phyloP scores from a whole-genome alignment of 208 protist species.

The Leishmania martiniquensis region DNA sequence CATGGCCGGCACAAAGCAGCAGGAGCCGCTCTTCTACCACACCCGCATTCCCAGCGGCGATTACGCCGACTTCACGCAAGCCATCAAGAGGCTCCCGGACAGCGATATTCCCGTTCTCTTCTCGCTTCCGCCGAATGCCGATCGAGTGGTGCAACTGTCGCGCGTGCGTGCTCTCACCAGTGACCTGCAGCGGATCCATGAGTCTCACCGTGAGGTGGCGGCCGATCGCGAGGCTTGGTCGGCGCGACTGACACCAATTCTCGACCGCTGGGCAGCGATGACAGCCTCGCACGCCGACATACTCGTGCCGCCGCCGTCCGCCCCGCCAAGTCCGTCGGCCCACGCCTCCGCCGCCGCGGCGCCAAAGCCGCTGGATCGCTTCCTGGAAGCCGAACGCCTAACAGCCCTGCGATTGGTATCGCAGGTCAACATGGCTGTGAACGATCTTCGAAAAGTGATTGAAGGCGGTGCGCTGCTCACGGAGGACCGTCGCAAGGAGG shows the following conservation, averaged over 20 bases:
- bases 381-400: conserved; percentile 87
- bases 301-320: conserved; percentile 33
- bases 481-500: conserved; percentile 74
- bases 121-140: conserved; percentile 94
- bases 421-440: conserved; percentile 80
- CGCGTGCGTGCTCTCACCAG: conserved; percentile 65
- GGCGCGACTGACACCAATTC: conserved; percentile 75
- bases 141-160: conserved; percentile 91
- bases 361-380: conserved; percentile 85
- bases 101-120: conserved; percentile 94
- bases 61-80: conserved; percentile 72
- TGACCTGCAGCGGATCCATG: conserved; percentile 87
- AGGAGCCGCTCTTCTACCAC: conserved; percentile 60
- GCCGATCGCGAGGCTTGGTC: conserved; percentile 92
- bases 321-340: conserved; percentile 13
- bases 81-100: conserved; percentile 89
- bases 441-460: conserved; percentile 85
- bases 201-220: conserved; percentile 53
- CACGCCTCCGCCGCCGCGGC: conserved; percentile 9
- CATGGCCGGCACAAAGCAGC: conserved; percentile 60
- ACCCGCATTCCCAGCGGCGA: conserved; percentile 69
- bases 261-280: conserved; percentile 86
- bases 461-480: conserved; percentile 90
- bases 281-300: conserved; percentile 66
- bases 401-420: conserved; percentile 72